Percentiles rank a stretch among this genome's conserved stretches.
Evolutionary conservation across 345 rosid species (phyloP).

Genomic region (Conringia planisiliqua): DNA sequence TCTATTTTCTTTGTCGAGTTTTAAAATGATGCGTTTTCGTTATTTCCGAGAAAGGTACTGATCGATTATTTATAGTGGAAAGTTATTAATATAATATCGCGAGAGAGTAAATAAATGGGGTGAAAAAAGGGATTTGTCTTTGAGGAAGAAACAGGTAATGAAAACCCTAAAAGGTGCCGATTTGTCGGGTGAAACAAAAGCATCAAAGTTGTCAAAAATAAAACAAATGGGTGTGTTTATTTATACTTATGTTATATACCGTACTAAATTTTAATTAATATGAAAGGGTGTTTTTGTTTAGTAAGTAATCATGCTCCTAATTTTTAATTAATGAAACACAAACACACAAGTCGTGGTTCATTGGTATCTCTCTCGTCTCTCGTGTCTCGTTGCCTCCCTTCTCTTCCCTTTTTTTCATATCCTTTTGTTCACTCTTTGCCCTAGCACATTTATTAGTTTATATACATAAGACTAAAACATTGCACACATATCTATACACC

Average conservation of each 20-base stretch:
- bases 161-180: constrained; percentile 41
- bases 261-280: background rate
- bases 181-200: constrained; percentile 43
- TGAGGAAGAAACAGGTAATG: constrained; percentile 37
- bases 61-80: constrained; percentile 9
- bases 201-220: constrained; percentile 39
- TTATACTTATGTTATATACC: constrained; percentile 30
- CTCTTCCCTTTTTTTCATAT: constrained; percentile 26
- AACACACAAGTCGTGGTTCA: constrained; percentile 17
- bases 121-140: constrained; percentile 32
- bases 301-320: background rate
- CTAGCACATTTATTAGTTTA: constrained; percentile 25
- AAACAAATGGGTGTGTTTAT: constrained; percentile 38
- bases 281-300: background rate
- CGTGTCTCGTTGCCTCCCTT: constrained; percentile 29
- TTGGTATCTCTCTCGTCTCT: constrained; percentile 35
- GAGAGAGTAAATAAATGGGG: constrained; percentile 25
- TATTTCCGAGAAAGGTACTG: constrained; percentile 30
- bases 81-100: background rate
- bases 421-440: constrained; percentile 30
- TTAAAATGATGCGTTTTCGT: constrained; percentile 33
- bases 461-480: background rate
- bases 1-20: constrained; percentile 30
- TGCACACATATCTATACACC: constrained; percentile 16
- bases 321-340: background rate